Conservation (phyloP, 768 basidiomycete species). For the Leccinellum albellum region DNA sequence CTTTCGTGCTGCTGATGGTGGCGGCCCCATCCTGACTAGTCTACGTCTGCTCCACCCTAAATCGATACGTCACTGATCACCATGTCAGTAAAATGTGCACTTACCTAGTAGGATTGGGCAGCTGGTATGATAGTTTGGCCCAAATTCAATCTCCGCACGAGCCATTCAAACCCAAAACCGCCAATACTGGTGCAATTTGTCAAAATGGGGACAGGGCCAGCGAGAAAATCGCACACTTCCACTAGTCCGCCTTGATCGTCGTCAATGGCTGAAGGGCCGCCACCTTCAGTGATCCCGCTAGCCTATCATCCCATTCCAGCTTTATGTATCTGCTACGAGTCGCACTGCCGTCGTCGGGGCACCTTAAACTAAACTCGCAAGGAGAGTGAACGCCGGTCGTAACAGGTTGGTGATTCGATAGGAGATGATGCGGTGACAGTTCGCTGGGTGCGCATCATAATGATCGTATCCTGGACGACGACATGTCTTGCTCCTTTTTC, state of each 20-base stretch:
- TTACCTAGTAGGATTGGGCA: not conserved
- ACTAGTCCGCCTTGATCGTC: not conserved
- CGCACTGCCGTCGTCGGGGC: not conserved
- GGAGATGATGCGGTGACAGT: not conserved
- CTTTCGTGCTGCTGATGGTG: not conserved
- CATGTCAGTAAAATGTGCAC: not conserved
- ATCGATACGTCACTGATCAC: not conserved
- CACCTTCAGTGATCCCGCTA: not conserved
- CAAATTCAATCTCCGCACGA: not conserved
- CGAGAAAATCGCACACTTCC: not conserved
- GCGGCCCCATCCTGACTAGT: not conserved
- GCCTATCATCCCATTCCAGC: not conserved
- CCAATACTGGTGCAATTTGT: not conserved
- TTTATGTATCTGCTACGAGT: not conserved
- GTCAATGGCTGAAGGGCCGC: not conserved
- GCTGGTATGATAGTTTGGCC: not conserved
- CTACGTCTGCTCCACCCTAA: not conserved
- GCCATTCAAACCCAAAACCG: not conserved
- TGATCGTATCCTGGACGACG: conserved; percentile 4
- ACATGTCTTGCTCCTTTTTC: not conserved
- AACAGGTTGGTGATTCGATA: not conserved
- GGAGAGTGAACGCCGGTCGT: not conserved
- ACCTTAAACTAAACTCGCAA: not conserved
- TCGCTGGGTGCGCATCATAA: not conserved
- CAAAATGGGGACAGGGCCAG: not conserved